These are phyloP conservation scores for Rasamsonia emersonii DNA, from an alignment of 2,329 filamentous ascomycete genomes.

Conservation along the genomic window DNA sequence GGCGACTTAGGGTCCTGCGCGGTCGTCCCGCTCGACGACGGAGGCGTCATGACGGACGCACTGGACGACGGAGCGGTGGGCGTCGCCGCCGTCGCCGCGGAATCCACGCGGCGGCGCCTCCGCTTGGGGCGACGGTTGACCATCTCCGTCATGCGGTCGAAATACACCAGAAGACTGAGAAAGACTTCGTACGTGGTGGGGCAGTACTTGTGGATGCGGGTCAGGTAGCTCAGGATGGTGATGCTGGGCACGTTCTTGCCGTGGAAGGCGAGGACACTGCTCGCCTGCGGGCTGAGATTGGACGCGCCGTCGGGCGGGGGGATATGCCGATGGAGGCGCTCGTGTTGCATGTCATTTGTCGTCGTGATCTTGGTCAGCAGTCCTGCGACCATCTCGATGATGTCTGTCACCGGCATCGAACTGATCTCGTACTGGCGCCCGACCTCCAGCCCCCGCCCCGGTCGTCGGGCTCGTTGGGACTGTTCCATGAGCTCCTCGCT, in stretches of 20 bases:
- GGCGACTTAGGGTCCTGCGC: constrained; percentile 27
- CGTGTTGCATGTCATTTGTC: constrained; percentile 90
- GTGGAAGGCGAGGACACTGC: constrained; percentile 83
- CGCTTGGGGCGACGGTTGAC: constrained; percentile 75
- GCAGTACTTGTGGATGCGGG: constrained; percentile 96
- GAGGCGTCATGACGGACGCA: constrained; percentile 28
- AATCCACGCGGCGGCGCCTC: constrained; percentile 28
- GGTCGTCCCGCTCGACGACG: constrained; percentile 24
- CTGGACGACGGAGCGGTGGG: constrained; percentile 13
- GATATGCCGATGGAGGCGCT: constrained; percentile 72
- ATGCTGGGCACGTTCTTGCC: constrained; percentile 97
- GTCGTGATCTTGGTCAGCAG: constrained; percentile 94
- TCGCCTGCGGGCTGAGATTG: constrained; percentile 56
- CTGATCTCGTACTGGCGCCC: constrained; percentile 81
- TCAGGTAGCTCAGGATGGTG: constrained; percentile 90
- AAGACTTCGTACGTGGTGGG: constrained; percentile 98
- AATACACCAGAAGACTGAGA: constrained; percentile 88
- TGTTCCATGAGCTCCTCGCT: constrained; percentile 61
- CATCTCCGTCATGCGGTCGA: constrained; percentile 96
- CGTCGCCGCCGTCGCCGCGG: constrained; percentile 8
- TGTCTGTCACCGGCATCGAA: constrained; percentile 90
- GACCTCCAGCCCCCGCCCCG: constrained; percentile 36
- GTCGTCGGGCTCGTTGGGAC: constrained; percentile 38
- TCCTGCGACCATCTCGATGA: constrained; percentile 98
- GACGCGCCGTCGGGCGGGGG: constrained; percentile 51